Percentiles rank a stretch among this genome's conserved stretches.
Evolutionary conservation across 345 rosid genomes (phyloP).

Genomic region (Barbarea vulgaris): DNA sequence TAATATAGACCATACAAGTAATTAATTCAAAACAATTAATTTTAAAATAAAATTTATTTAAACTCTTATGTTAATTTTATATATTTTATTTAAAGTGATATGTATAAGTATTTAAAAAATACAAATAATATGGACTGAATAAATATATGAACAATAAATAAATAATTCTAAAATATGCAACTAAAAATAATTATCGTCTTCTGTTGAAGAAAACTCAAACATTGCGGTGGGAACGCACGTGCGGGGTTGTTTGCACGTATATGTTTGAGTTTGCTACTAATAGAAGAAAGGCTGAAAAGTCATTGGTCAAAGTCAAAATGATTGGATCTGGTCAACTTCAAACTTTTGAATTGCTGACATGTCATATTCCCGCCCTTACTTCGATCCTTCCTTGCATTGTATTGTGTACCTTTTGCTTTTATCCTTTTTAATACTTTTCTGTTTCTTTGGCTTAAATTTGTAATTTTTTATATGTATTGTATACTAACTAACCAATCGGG

Average conservation of each 20-base stretch:
- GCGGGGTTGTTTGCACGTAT: slow-evolving; percentile 36
- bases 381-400: slow-evolving; percentile 6
- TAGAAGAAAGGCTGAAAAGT: slow-evolving; percentile 28
- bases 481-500: background rate
- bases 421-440: background rate
- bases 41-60: too few relatives aligned
- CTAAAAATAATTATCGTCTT: background rate
- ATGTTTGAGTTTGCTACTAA: background rate
- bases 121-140: too few relatives aligned
- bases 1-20: too few relatives aligned
- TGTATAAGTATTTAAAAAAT: too few relatives aligned
- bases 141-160: too few relatives aligned
- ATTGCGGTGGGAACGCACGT: slow-evolving; percentile 42
- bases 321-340: slow-evolving; percentile 20
- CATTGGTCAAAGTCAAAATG: slow-evolving; percentile 24
- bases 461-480: too few relatives aligned
- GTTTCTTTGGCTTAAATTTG: background rate
- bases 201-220: slow-evolving; percentile 35
- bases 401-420: background rate
- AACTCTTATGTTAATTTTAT: too few relatives aligned
- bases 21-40: too few relatives aligned
- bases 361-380: slow-evolving; percentile 1
- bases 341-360: slow-evolving; percentile 21
- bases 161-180: too few relatives aligned
- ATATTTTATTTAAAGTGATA: too few relatives aligned